Evolutionary conservation across 1,139 yeast genomes (phyloP).

Genomic region (Schwanniomyces etchellsii): DNA sequence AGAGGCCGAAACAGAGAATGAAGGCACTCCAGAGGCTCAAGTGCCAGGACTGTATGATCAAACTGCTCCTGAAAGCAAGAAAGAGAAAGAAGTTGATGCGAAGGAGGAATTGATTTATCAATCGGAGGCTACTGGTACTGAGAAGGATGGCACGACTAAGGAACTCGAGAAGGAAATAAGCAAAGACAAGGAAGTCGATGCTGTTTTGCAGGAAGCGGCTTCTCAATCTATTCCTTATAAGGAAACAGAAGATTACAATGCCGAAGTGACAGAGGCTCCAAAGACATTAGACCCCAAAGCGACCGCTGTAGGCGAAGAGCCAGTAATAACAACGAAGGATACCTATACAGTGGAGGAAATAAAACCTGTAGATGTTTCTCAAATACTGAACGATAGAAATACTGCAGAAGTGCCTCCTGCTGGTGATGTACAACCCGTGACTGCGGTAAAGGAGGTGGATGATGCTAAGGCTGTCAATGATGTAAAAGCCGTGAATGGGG

Average conservation of each 20-base stretch:
- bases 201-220: background rate
- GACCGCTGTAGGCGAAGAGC: conserved; percentile 3
- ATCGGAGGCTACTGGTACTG: background rate
- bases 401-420: conserved; percentile 8
- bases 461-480: conserved; percentile 10
- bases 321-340: conserved; percentile 7
- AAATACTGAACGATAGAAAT: conserved; percentile 1
- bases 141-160: conserved; percentile 2
- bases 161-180: conserved; percentile 1
- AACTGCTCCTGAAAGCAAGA: too few species aligned
- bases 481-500: conserved; percentile 1
- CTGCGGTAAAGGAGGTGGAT: conserved; percentile 22
- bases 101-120: conserved; percentile 3
- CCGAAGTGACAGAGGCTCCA: conserved; percentile 16
- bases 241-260: conserved; percentile 16
- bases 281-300: conserved; percentile 29
- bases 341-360: background rate
- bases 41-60: too few species aligned
- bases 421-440: conserved; percentile 6
- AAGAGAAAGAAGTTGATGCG: background rate
- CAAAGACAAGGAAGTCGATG: conserved; percentile 1
- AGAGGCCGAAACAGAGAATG: conserved; percentile 9
- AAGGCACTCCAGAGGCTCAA: conserved; percentile 18
- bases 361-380: background rate
- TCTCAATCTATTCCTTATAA: background rate